Base-by-base conservation (phyloP, 345 rosid genomes). In the Balakata baccata region DNA sequence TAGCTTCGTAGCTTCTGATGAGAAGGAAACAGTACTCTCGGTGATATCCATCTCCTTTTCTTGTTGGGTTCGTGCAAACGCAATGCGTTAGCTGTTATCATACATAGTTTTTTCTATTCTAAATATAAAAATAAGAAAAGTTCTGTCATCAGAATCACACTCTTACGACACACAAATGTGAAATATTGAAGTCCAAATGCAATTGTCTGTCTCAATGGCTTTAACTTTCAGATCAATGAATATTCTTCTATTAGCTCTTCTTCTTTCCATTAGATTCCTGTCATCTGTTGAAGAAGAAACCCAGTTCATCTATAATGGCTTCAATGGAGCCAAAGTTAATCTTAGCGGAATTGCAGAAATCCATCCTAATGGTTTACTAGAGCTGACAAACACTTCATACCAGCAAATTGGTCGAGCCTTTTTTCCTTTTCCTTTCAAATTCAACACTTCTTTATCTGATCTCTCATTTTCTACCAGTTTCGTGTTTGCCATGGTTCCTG, bases 381-480 rank as follows among this genome's bases (percentile, higher is more conserved):
- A 88, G 83, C 81, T 88, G 12, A 86, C 92, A 0, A 81, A 86
- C 76, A 76, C 70, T 46, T 75, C 85, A 1, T 23, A 79, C 69
- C 62, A 62, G 10, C 52, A 81, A 65, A 18, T 6, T 0, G 89
- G 85, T 25, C 86, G 77, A 75, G 91, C 86, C 64, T 85, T 87
- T 66, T 74, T 75, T 49, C 72, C 76, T 7, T 79, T 73, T 17
- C 85, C 87, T 25, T 46, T 87, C 1, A 22, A 69, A 5, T 84
- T 85, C 69, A 71, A 63, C 10, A 0, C 34, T 43, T 43, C 47
- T 43, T 10, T 43, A 49, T 43, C 70, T 2, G 2, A 29, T 65
- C 61, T 47, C 37, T 78, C 81, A 9, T 74, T 78, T 54, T 78
- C 81, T 16, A 64, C 49, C 1, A 53, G n/a, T 14, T 78, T 73